These are phyloP conservation scores for Eimeria sp. DNA, from an alignment of 169 alveolate genomes.

Conservation along the genomic window DNA sequence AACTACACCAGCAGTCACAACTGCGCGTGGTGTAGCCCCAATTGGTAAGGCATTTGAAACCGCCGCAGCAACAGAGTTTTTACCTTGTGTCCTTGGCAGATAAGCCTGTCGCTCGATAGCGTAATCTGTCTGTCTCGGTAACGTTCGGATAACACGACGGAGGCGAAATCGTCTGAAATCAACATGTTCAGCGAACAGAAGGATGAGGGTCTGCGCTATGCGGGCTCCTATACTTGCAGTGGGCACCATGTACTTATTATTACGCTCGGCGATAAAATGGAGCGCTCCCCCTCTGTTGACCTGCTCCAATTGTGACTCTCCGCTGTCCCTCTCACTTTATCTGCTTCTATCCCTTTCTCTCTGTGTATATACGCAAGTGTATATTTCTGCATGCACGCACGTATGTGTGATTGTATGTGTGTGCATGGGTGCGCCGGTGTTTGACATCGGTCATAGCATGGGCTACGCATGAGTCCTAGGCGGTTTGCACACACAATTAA, in stretches of 20 bases:
- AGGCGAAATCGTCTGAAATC: slow-evolving; percentile 70
- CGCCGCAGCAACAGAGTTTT: neutral
- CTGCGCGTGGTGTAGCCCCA: neutral
- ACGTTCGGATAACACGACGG: slow-evolving; percentile 55
- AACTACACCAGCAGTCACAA: neutral
- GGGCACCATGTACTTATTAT: neutral
- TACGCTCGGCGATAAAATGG: neutral
- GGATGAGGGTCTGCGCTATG: neutral
- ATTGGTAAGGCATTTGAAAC: neutral
- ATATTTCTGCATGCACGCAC: neutral
- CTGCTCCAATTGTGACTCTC: too few species aligned
- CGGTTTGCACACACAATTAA: neutral
- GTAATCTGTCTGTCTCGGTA: slow-evolving; percentile 64
- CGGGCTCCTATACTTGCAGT: neutral
- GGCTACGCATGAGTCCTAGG: neutral
- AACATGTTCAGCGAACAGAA: neutral
- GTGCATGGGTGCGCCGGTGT: neutral
- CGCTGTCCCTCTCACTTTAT: too few species aligned
- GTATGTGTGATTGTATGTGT: neutral
- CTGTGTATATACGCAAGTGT: neutral
- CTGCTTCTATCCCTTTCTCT: neutral
- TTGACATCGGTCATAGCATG: neutral
- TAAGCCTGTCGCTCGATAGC: slow-evolving; percentile 60
- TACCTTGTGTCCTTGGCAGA: slow-evolving; percentile 74
- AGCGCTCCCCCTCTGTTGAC: too few species aligned